A percentile compares a stretch with the other conserved stretches of the same genome.
Evolutionary conservation across 805 yeast species (phyloP).

Genomic region (Metschnikowia reukaufii): DNA sequence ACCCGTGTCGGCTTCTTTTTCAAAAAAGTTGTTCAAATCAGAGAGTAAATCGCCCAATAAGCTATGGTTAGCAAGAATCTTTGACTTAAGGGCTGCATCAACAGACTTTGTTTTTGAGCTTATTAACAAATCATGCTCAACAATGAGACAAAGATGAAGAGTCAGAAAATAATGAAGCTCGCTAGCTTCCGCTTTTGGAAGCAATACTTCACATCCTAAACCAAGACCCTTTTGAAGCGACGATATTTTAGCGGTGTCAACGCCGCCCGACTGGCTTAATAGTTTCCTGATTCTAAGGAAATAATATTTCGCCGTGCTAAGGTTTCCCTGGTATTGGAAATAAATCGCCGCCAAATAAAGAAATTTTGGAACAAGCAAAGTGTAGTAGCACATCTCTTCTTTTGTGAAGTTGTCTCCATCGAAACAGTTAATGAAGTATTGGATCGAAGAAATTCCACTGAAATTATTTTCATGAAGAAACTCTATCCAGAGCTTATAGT

Average conservation of each 20-base stretch:
- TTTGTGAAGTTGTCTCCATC: conserved; percentile 36
- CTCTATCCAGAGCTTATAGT: conserved; percentile 38
- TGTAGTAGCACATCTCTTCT: conserved; percentile 40
- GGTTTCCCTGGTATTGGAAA: conserved; percentile 38
- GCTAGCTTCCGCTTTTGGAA: conserved; percentile 21
- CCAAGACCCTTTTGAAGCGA: conserved; percentile 20
- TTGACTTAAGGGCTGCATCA: not conserved
- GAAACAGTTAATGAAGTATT: conserved; percentile 36
- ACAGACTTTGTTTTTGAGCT: not conserved
- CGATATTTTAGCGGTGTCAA: not conserved
- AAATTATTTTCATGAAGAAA: conserved; percentile 30
- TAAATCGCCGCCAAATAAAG: conserved; percentile 42
- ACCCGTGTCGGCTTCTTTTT: not conserved
- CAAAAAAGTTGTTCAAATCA: conserved; percentile 6
- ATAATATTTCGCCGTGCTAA: conserved; percentile 39
- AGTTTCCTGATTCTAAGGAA: conserved; percentile 33
- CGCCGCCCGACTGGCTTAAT: not conserved
- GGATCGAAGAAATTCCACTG: conserved; percentile 23
- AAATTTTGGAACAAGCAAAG: conserved; percentile 36
- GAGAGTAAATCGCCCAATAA: conserved; percentile 7
- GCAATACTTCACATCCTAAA: conserved; percentile 25
- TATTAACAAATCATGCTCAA: not conserved
- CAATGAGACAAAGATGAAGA: conserved; percentile 23
- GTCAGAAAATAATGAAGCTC: conserved; percentile 33
- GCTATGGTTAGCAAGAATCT: conserved; percentile 3